These are phyloP conservation scores for Vaccinium vitisidaea DNA, from an alignment of 148 eudicot species.

Conservation along the genomic window DNA sequence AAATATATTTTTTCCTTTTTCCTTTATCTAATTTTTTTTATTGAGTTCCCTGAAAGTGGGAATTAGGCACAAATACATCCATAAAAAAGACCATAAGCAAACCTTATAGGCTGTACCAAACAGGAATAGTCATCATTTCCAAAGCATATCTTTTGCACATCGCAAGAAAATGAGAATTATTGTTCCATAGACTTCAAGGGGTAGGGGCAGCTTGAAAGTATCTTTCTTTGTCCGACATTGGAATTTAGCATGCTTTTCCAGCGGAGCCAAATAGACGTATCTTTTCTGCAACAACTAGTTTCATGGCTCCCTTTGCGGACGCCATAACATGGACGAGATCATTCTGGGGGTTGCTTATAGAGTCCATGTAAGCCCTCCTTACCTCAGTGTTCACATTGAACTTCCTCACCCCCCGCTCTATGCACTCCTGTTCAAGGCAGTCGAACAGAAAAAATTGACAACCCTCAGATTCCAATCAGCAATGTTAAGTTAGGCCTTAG, in stretches of 20 bases:
- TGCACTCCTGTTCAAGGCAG: conserved; percentile 58
- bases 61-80: neutral
- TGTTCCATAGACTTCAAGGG: neutral
- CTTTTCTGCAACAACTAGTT: conserved; percentile 81
- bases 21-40: no score
- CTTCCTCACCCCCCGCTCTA: conserved; percentile 85
- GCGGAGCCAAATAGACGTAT: conserved; percentile 89
- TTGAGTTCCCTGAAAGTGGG: no score
- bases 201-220: neutral
- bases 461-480: neutral
- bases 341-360: conserved; percentile 50
- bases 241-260: conserved; percentile 53
- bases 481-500: neutral
- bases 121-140: neutral
- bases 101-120: neutral
- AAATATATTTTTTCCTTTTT: no score
- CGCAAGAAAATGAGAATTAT: neutral
- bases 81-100: neutral
- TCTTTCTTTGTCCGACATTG: neutral
- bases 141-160: neutral
- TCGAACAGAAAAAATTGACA: neutral
- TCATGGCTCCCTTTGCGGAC: conserved; percentile 94
- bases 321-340: conserved; percentile 81
- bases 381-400: conserved; percentile 98
- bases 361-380: conserved; percentile 89